phyloP scores from a whole-genome alignment of 2,329 filamentous ascomycete species.

The Epichloe gansuensis region DNA sequence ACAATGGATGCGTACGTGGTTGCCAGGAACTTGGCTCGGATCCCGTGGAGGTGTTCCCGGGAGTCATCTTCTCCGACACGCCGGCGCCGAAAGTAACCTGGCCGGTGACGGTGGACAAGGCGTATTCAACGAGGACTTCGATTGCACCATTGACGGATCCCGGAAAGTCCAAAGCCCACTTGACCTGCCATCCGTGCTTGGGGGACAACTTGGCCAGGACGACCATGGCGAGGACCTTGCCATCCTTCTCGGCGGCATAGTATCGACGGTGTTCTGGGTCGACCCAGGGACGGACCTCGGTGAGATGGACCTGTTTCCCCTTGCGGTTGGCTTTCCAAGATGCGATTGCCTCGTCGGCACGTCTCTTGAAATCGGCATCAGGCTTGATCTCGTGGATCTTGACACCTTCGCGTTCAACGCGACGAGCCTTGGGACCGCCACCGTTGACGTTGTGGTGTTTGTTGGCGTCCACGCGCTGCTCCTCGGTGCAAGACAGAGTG shows the following conservation, averaged over 20 bases:
- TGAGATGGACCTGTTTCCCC: constrained; percentile 78
- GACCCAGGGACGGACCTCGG: constrained; percentile 80
- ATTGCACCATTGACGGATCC: constrained; percentile 76
- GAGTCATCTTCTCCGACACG: constrained; percentile 59
- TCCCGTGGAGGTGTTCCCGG: constrained; percentile 73
- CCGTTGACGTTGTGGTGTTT: constrained; percentile 45
- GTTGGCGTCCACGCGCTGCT: constrained; percentile 75
- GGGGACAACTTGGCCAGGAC: constrained; percentile 73
- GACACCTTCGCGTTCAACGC: constrained; percentile 72
- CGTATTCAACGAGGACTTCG: constrained; percentile 66
- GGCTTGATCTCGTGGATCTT: constrained; percentile 62
- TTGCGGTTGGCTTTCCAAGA: constrained; percentile 74
- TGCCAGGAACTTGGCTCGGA: constrained; percentile 69
- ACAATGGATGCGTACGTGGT: constrained; percentile 75
- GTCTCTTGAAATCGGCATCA: constrained; percentile 57
- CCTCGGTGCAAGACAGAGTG: constrained; percentile 75
- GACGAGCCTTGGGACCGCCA: constrained; percentile 63
- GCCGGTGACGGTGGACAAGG: constrained; percentile 40
- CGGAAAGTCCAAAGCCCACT: constrained; percentile 92
- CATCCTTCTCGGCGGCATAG: constrained; percentile 66
- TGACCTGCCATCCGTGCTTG: constrained; percentile 80
- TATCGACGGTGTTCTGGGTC: constrained; percentile 76
- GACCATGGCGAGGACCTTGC: constrained; percentile 64
- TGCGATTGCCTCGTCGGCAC: constrained; percentile 59
- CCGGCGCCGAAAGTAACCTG: constrained; percentile 79